These are phyloP conservation scores for Byssochlamys sp. DNA, from an alignment of 2,329 filamentous ascomycete genomes.

Conservation along the genomic window DNA sequence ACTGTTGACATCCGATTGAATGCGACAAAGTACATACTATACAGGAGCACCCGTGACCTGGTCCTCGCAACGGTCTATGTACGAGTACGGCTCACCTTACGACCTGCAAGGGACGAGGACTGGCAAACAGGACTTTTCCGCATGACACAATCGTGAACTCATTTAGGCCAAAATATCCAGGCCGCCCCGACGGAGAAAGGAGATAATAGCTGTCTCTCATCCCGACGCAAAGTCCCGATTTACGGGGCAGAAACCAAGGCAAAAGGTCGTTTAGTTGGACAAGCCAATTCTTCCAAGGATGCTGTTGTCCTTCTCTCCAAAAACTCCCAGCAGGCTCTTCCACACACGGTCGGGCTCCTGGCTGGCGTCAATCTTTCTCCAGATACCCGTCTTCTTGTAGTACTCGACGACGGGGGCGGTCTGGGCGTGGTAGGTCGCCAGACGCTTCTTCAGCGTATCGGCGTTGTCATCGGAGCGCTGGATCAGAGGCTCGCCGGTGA, in stretches of 20 bases:
- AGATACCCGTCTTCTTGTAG: constrained; percentile 96
- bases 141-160: constrained; percentile 9
- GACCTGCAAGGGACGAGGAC: constrained; percentile 5
- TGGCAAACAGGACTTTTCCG: constrained; percentile 7
- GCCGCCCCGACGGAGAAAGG: neutral
- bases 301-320: constrained; percentile 53
- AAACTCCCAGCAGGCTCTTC: constrained; percentile 80
- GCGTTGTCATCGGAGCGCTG: constrained; percentile 97
- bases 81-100: constrained; percentile 5
- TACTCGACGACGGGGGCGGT: constrained; percentile 86
- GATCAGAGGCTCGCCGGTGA: constrained; percentile 91
- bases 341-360: constrained; percentile 93
- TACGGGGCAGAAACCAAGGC: neutral
- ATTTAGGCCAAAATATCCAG: constrained; percentile 1
- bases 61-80: constrained; percentile 5
- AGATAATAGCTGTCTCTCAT: neutral
- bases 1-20: constrained; percentile 3
- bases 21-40: constrained; percentile 8
- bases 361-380: constrained; percentile 88
- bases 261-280: constrained; percentile 33
- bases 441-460: constrained; percentile 87
- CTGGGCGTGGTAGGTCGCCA: constrained; percentile 87
- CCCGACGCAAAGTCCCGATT: neutral
- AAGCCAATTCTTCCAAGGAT: constrained; percentile 48
- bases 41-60: constrained; percentile 4